Conservation (phyloP, 805 yeast genomes). For the Yarrowia porcina region DNA sequence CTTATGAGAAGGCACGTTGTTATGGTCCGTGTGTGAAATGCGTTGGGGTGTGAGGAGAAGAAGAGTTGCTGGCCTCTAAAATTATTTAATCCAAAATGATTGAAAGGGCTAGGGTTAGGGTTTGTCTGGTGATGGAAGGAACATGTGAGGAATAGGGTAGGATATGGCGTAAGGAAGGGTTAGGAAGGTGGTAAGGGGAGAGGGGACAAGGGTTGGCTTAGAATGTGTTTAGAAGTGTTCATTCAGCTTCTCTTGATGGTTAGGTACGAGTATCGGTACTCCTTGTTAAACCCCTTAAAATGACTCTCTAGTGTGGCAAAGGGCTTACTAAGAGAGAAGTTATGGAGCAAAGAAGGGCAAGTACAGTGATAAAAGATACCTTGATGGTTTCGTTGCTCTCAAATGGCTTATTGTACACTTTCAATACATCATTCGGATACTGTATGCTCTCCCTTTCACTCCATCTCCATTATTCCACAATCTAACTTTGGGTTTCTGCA, state of each 20-base stretch:
- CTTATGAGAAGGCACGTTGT: neutral
- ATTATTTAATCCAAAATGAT: neutral
- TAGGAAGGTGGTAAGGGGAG: too few species aligned
- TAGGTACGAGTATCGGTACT: too few species aligned
- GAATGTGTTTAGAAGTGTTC: too few species aligned
- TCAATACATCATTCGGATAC: too few species aligned
- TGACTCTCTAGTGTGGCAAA: too few species aligned
- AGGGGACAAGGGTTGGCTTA: too few species aligned
- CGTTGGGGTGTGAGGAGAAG: neutral
- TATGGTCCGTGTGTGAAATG: neutral
- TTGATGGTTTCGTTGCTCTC: neutral
- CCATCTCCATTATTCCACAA: neutral
- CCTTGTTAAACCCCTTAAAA: too few species aligned
- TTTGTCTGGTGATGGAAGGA: neutral
- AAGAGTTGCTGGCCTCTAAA: neutral
- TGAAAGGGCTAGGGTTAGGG: neutral
- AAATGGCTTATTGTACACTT: too few species aligned
- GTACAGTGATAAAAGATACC: too few species aligned
- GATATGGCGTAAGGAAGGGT: neutral
- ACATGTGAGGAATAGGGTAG: neutral
- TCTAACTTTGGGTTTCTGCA: slow-evolving; percentile 1
- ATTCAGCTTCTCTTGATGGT: too few species aligned
- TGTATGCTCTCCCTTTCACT: neutral
- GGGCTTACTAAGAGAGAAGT: too few species aligned
- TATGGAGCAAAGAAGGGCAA: too few species aligned